Evolutionary conservation across 805 yeast species (phyloP), one percentile per base, ranked within the genome.

Genomic region (Isabelozyma gotoi): DNA sequence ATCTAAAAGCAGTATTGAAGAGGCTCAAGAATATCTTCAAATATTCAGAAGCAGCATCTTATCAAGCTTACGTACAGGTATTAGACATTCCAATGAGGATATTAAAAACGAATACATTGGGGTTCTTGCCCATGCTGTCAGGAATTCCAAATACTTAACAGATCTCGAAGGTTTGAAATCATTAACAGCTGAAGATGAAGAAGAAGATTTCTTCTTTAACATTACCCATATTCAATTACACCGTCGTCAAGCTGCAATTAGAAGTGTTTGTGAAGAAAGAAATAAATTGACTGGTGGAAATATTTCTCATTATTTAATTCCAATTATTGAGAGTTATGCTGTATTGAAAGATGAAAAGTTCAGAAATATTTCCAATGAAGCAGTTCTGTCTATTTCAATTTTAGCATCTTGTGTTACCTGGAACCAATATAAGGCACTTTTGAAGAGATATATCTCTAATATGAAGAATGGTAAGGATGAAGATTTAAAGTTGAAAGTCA

Each of bases 231-330:
- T 92, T 31, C 99, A 92, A 67, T 55, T 85, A 7, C 89, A 85
- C 56, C 80, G 96, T 66, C 84, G 97, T 53, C 90, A 86, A 61
- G 77, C 90, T 54, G 96, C 98, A 0, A 74, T 92, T 17, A 77
- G 81, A 54, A 76, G 86, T 45, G 64, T 91, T 20, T 74, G 76
- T 8, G 81, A 73, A 4, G 54, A 74, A 35, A 76, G 80, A 5
- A 45, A 60, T 16, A 50, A 68, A 5, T 62, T 91, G 5, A 62
- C 78, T 0, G 78, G 78, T 19, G 65, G 69, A 31, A 83, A 81
- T 51, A 79, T 92, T 42, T 76, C 96, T 0, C 94, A 88, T 56
- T 90, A 85, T 59, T 56, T 94, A 35, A 65, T 94, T 43, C 98
- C 99, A 4, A 78, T 91, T 49, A 74, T 91, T 46, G 98, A 94